Percentiles rank a stretch among this genome's conserved stretches.
These are phyloP conservation scores for Rhizodiscina lignyota DNA, from an alignment of 495 filamentous ascomycete genomes.

Conservation along the genomic window DNA sequence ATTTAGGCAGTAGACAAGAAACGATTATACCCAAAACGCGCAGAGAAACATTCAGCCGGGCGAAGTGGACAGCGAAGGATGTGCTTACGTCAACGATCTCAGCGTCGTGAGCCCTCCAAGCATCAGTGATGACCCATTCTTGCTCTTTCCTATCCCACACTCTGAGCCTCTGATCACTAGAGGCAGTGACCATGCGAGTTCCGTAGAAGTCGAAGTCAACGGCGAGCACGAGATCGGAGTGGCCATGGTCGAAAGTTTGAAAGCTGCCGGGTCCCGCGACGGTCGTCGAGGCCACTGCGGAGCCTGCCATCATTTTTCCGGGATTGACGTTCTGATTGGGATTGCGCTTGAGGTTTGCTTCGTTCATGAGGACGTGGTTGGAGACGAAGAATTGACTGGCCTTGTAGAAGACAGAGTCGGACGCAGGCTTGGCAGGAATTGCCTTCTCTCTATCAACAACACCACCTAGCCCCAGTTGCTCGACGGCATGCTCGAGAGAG, in stretches of 20 bases:
- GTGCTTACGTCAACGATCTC: conserved; percentile 70
- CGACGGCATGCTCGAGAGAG: too few species aligned
- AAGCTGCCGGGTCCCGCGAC: too few species aligned
- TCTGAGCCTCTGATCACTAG: conserved; percentile 83
- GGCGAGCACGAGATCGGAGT: conserved; percentile 52
- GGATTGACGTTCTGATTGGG: conserved; percentile 4
- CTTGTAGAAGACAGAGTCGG: too few species aligned
- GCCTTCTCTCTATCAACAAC: too few species aligned
- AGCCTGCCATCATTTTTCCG: too few species aligned
- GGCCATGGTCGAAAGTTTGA: conserved; percentile 33
- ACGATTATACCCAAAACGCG: too few species aligned
- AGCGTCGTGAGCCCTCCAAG: conserved; percentile 79
- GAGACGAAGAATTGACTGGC: too few species aligned
- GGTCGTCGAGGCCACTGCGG: conserved; percentile 15
- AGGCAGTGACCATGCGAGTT: conserved; percentile 76
- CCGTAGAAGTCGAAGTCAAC: conserved; percentile 58
- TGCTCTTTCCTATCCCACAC: conserved; percentile 73
- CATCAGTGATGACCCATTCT: conserved; percentile 61
- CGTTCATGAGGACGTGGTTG: too few species aligned
- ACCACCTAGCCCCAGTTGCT: too few species aligned
- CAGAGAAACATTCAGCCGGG: neutral
- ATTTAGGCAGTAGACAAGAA: too few species aligned
- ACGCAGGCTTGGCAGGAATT: too few species aligned
- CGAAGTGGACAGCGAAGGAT: neutral
- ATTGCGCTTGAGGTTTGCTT: conserved; percentile 8